These are phyloP conservation scores for Miscanthus sacchariflorus DNA, from an alignment of 202 grass and related monocot species.

Conservation along the genomic window DNA sequence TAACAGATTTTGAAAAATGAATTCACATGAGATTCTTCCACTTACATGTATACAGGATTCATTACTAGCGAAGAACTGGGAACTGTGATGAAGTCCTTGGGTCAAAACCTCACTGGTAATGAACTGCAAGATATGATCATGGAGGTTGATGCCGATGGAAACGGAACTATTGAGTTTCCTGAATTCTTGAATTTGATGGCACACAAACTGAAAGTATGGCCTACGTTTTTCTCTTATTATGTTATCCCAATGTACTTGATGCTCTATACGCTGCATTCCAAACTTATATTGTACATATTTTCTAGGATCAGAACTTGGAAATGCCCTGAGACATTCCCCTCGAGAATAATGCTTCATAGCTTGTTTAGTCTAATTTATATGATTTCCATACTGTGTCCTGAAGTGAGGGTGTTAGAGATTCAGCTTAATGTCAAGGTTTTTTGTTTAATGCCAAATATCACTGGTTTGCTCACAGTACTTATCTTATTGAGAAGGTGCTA, in stretches of 20 bases:
- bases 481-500: not conserved
- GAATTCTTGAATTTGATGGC: constrained; percentile 56
- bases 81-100: constrained; percentile 48
- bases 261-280: not conserved
- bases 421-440: not conserved
- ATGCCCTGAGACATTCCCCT: not conserved
- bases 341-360: not conserved
- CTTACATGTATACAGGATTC: constrained; percentile 36
- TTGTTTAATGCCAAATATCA: not conserved
- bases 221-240: not conserved
- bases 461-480: not conserved
- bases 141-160: constrained; percentile 43
- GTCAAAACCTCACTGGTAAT: constrained; percentile 28
- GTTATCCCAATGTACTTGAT: not conserved
- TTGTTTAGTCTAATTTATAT: not conserved
- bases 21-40: not conserved
- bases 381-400: not conserved
- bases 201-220: constrained; percentile 34
- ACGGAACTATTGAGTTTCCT: constrained; percentile 46
- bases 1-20: not conserved
- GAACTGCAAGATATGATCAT: constrained; percentile 50
- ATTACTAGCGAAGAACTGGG: constrained; percentile 53
- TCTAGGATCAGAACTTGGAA: not conserved
- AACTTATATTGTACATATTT: not conserved
- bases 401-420: not conserved